Conservation (phyloP, 2,329 filamentous ascomycete species). For the Colletotrichum siamense region DNA sequence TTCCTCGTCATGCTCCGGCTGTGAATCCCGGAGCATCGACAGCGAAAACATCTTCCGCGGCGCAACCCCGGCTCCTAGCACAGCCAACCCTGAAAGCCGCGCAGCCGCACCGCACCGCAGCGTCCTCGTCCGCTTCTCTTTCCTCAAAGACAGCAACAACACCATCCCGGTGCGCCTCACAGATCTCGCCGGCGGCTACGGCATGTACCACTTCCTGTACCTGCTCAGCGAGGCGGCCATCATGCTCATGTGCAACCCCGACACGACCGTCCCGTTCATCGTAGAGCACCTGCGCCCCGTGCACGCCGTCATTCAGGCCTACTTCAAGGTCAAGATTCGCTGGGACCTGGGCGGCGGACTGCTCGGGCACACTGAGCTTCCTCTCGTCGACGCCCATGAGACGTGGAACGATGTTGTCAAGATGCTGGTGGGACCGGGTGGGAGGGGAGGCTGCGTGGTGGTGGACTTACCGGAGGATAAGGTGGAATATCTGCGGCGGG, state of each 20-base stretch:
- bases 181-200: neutral
- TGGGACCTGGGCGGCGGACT: neutral
- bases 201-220: neutral
- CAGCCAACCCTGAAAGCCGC: accelerated
- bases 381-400: neutral
- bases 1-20: neutral
- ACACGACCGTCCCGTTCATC: neutral
- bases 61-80: neutral
- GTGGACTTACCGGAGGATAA: neutral
- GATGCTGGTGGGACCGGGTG: neutral
- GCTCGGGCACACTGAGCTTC: neutral
- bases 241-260: neutral
- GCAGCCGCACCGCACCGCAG: neutral
- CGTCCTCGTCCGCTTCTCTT: neutral
- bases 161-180: neutral
- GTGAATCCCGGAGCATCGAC: neutral
- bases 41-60: neutral
- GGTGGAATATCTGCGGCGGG: neutral
- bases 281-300: neutral
- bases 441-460: neutral
- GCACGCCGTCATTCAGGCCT: neutral
- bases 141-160: neutral
- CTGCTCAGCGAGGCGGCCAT: neutral
- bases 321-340: neutral
- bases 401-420: neutral